Evolutionary conservation across 306 rosid species (phyloP).

Genomic region (Rosa rugosa): DNA sequence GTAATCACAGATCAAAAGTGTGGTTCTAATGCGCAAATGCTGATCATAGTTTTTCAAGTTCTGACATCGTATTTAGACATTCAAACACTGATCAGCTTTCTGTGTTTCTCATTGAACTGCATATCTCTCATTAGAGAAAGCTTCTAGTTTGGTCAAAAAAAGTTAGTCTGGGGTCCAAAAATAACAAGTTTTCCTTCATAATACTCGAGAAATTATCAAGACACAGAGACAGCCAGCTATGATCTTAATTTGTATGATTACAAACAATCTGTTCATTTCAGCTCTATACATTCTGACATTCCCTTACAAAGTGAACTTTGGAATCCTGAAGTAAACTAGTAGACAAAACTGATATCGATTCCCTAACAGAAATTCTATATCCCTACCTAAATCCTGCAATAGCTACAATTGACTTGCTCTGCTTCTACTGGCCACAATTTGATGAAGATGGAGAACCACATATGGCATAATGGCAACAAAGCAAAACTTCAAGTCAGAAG

Average conservation of each 20-base stretch:
- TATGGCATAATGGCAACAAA: not conserved
- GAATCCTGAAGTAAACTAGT: constrained; percentile 1
- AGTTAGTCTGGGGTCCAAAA: too few relatives aligned
- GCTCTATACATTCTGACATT: constrained; percentile 2
- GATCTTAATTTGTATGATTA: not conserved
- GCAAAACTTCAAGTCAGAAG: constrained; percentile 16
- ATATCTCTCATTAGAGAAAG: too few relatives aligned
- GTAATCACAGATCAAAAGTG: not conserved
- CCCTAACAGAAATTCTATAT: constrained; percentile 3
- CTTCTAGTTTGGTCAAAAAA: too few relatives aligned
- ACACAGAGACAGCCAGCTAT: not conserved
- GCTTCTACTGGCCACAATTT: not conserved
- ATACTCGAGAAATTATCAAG: not conserved
- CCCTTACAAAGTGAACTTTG: constrained; percentile 1
- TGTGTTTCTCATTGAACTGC: too few relatives aligned
- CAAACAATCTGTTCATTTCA: not conserved
- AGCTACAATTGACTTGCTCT: constrained; percentile 4
- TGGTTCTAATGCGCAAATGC: not conserved
- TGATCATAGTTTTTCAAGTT: not conserved
- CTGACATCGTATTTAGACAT: not conserved
- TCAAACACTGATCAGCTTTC: too few relatives aligned
- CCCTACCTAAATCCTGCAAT: constrained; percentile 10
- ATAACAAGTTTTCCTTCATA: too few relatives aligned
- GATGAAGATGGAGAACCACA: not conserved
- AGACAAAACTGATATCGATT: constrained; percentile 24